These are phyloP conservation scores for Aquanectria penicillioides DNA, from an alignment of 2,329 filamentous ascomycete genomes.

Conservation along the genomic window DNA sequence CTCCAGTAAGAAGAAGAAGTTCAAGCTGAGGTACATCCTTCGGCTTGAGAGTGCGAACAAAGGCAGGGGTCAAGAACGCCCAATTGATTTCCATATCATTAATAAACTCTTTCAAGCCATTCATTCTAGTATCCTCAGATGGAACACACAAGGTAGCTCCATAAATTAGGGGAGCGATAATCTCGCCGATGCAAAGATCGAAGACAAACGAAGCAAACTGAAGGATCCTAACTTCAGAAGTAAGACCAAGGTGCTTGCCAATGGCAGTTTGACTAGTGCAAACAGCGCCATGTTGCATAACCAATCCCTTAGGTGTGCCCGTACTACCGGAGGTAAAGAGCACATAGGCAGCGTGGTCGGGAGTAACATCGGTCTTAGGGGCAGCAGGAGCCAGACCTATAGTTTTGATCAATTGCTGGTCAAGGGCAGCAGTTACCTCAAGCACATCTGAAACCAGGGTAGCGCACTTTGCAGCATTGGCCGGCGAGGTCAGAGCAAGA, in stretches of 20 bases:
- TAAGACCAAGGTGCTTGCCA: neutral
- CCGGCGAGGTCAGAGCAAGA: neutral
- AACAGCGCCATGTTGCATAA: slow-evolving; percentile 31
- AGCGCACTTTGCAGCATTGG: neutral
- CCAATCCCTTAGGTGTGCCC: slow-evolving; percentile 64
- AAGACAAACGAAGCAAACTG: slow-evolving; percentile 48
- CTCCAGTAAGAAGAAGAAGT: slow-evolving; percentile 16
- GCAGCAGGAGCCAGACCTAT: neutral
- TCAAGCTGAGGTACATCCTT: slow-evolving; percentile 1
- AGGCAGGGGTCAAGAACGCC: slow-evolving; percentile 11
- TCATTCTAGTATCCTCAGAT: slow-evolving; percentile 39
- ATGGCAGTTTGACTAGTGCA: neutral
- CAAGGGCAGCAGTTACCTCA: neutral
- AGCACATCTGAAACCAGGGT: neutral
- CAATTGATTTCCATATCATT: neutral
- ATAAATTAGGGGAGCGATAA: slow-evolving; percentile 49
- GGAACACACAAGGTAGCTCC: slow-evolving; percentile 53
- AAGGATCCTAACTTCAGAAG: slow-evolving; percentile 11
- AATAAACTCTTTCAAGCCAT: slow-evolving; percentile 4
- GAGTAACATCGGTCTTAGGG: neutral
- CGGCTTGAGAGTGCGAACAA: slow-evolving; percentile 1
- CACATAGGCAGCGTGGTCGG: slow-evolving; percentile 41
- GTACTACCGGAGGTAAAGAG: slow-evolving; percentile 68
- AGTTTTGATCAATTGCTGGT: neutral
- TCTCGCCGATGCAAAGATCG: slow-evolving; percentile 50